These are phyloP conservation scores for Sporothrix curviconia DNA, from an alignment of 2,329 filamentous ascomycete genomes.

Conservation along the genomic window DNA sequence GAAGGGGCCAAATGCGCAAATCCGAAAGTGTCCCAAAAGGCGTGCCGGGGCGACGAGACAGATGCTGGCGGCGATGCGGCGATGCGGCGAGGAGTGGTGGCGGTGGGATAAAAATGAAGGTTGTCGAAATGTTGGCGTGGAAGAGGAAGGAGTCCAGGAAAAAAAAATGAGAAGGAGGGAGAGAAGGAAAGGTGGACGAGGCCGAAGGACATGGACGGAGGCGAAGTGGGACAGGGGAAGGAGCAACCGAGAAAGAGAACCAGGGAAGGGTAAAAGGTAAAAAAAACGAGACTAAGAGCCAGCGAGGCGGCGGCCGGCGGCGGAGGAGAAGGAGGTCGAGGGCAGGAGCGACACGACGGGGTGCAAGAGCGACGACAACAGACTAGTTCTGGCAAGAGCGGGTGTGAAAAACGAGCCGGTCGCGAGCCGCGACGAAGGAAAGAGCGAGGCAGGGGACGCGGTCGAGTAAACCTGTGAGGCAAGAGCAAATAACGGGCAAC, in stretches of 20 bases:
- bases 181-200: background rate
- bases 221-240: conserved; percentile 21
- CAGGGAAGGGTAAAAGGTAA: background rate
- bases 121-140: background rate
- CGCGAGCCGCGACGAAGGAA: background rate
- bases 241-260: conserved; percentile 10
- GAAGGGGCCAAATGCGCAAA: background rate
- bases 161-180: background rate
- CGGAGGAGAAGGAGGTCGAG: conserved; percentile 27
- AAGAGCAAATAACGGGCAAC: background rate
- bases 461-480: background rate
- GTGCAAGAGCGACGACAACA: background rate
- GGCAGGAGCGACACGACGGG: conserved; percentile 21
- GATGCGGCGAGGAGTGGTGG: background rate
- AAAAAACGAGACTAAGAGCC: conserved; percentile 8
- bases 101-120: background rate
- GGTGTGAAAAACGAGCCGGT: background rate
- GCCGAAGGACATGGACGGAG: conserved; percentile 20
- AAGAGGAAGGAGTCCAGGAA: background rate
- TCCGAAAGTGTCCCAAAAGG: background rate
- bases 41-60: background rate
- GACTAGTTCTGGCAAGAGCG: conserved; percentile 7
- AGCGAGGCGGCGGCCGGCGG: conserved; percentile 7
- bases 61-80: background rate
- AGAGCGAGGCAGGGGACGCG: background rate